Percentiles rank a stretch among this genome's conserved stretches.
Evolutionary conservation across 495 filamentous ascomycete genomes (phyloP).

Genomic region (Chaetomium fimeti): DNA sequence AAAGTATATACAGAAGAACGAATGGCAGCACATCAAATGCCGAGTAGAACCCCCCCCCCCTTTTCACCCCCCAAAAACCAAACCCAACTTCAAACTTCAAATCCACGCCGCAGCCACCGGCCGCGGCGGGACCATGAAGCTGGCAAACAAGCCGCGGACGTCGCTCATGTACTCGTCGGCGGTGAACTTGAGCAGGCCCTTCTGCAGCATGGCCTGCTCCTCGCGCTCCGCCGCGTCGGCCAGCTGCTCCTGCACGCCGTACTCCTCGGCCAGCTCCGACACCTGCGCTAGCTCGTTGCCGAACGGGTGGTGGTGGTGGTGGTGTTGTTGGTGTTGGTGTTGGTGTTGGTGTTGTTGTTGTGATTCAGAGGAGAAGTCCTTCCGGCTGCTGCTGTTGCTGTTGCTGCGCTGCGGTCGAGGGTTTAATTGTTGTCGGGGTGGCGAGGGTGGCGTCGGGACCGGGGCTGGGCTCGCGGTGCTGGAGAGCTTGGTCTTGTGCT

Average conservation of each 20-base stretch:
- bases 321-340: background rate
- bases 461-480: conserved; percentile 23
- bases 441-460: conserved; percentile 15
- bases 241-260: conserved; percentile 60
- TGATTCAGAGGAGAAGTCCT: background rate
- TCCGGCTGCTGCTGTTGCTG: conserved; percentile 19
- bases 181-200: conserved; percentile 70
- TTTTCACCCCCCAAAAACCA: background rate
- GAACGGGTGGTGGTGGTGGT: conserved; percentile 53
- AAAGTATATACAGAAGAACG: conserved; percentile 3
- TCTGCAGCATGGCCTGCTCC: conserved; percentile 60
- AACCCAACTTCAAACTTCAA: conserved; percentile 4
- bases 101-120: conserved; percentile 9
- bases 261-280: conserved; percentile 83
- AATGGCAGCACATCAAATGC: too few relatives aligned
- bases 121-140: conserved; percentile 34
- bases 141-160: conserved; percentile 65
- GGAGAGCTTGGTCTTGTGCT: conserved; percentile 40
- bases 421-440: conserved; percentile 31
- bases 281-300: conserved; percentile 73
- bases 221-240: conserved; percentile 61
- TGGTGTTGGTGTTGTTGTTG: background rate
- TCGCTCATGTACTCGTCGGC: conserved; percentile 83
- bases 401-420: conserved; percentile 4
- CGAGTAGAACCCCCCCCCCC: too few relatives aligned